phyloP scores from a whole-genome alignment of 257 asterid genomes.

The Solanum piurae region DNA sequence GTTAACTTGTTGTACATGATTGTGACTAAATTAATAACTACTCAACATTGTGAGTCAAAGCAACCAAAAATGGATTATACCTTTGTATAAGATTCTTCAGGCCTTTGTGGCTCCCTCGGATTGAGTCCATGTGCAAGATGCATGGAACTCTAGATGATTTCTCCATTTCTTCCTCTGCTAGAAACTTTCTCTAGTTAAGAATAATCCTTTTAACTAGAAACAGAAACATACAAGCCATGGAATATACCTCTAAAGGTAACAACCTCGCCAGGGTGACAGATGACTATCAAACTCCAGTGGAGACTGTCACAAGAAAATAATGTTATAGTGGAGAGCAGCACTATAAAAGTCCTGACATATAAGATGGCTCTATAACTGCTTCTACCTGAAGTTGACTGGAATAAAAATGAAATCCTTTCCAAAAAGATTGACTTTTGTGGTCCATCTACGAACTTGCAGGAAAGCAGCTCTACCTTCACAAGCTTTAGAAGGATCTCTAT shows the following conservation, averaged over 20 bases:
- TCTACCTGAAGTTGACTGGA: constrained; percentile 89
- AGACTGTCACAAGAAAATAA: constrained; percentile 35
- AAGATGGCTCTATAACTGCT: constrained; percentile 2
- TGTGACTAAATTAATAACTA: background rate
- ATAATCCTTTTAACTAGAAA: constrained; percentile 4
- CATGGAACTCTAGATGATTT: constrained; percentile 41
- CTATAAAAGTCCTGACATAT: background rate
- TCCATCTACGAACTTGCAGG: constrained; percentile 79
- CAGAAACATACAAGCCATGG: background rate
- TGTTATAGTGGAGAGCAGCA: constrained; percentile 12
- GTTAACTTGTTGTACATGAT: background rate
- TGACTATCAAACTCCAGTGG: constrained; percentile 93
- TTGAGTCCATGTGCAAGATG: constrained; percentile 88
- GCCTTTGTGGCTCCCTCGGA: constrained; percentile 68
- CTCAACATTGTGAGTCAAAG: background rate
- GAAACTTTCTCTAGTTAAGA: constrained; percentile 12
- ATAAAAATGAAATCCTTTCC: constrained; percentile 68
- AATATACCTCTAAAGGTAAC: constrained; percentile 39
- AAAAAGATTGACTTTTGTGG: constrained; percentile 64
- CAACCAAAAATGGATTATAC: constrained; percentile 25
- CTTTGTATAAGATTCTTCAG: constrained; percentile 48
- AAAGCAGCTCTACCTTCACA: constrained; percentile 52
- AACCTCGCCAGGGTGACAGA: constrained; percentile 86
- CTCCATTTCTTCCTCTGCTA: constrained; percentile 39
- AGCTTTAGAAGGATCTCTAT: constrained; percentile 28